Conservation (phyloP, 768 basidiomycete genomes). For the Russula olivacea region DNA sequence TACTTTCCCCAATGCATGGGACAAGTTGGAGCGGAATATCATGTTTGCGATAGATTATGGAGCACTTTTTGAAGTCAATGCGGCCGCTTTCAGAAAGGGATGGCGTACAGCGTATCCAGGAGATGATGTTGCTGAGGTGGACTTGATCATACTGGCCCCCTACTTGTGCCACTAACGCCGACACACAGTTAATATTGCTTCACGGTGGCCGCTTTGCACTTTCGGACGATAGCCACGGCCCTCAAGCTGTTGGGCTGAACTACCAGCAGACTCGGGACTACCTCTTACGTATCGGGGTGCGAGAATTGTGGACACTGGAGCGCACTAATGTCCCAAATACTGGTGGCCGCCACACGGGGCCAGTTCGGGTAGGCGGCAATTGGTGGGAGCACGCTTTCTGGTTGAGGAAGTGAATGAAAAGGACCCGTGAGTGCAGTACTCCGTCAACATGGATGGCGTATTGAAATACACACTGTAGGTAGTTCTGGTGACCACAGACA, state of each 20-base stretch:
- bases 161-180: conserved; percentile 7
- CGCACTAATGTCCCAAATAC: conserved; percentile 37
- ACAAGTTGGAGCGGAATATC: conserved; percentile 70
- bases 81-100: conserved; percentile 87
- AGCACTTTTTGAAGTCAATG: conserved; percentile 88
- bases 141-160: conserved; percentile 28
- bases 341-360: conserved; percentile 41
- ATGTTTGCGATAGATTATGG: conserved; percentile 69
- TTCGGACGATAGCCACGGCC: conserved; percentile 95
- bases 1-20: conserved; percentile 55
- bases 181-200: conserved; percentile 57
- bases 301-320: conserved; percentile 60
- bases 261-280: conserved; percentile 66
- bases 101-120: conserved; percentile 86
- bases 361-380: conserved; percentile 43
- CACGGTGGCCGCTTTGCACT: conserved; percentile 71
- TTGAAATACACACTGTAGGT: not conserved
- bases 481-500: conserved; percentile 7
- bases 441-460: not conserved
- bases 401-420: conserved; percentile 27
- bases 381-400: conserved; percentile 64
- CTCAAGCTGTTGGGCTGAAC: conserved; percentile 81
- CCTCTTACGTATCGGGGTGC: conserved; percentile 51
- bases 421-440: conserved; percentile 1
- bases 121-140: conserved; percentile 65